Conservation (phyloP, 2,329 filamentous ascomycete genomes). For the Neofusicoccum parvum region DNA sequence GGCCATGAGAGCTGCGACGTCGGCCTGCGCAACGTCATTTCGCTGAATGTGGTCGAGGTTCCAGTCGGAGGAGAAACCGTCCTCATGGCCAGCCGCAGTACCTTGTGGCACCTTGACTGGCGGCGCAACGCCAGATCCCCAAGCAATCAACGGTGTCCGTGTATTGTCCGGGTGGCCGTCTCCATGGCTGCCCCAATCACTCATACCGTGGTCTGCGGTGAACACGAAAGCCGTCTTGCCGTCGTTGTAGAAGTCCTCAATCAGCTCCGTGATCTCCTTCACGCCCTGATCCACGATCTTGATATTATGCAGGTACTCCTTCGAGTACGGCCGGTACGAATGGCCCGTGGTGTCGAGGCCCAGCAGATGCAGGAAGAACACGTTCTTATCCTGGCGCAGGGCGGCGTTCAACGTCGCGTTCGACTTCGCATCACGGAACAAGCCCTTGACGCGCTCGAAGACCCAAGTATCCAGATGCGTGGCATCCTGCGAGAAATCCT, state of each 20-base stretch:
- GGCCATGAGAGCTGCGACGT: conserved; percentile 93
- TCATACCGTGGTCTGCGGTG: conserved; percentile 98
- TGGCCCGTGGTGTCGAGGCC: conserved; percentile 92
- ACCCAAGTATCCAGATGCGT: conserved; percentile 88
- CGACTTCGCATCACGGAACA: conserved; percentile 78
- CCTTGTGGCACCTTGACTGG: conserved; percentile 62
- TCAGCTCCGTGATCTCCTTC: conserved; percentile 75
- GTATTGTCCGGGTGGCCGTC: conserved; percentile 98
- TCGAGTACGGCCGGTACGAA: conserved; percentile 83
- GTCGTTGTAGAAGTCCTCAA: conserved; percentile 81
- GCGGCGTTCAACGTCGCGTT: conserved; percentile 74
- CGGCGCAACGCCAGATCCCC: conserved; percentile 87
- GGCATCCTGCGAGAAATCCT: conserved; percentile 87
- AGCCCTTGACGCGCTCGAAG: conserved; percentile 85
- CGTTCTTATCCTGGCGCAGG: conserved; percentile 79
- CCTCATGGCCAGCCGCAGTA: conserved; percentile 80
- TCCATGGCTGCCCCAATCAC: conserved; percentile 97
- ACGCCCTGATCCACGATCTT: conserved; percentile 92
- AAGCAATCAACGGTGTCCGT: conserved; percentile 85
- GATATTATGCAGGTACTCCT: conserved; percentile 93
- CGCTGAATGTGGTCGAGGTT: conserved; percentile 75
- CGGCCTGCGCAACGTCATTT: conserved; percentile 91
- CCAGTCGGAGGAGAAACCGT: conserved; percentile 87
- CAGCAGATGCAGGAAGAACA: conserved; percentile 93
- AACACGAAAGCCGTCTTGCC: conserved; percentile 92